Base-by-base conservation (phyloP, 2,329 filamentous ascomycete genomes). In the Sporothrix pseudoabietina region DNA sequence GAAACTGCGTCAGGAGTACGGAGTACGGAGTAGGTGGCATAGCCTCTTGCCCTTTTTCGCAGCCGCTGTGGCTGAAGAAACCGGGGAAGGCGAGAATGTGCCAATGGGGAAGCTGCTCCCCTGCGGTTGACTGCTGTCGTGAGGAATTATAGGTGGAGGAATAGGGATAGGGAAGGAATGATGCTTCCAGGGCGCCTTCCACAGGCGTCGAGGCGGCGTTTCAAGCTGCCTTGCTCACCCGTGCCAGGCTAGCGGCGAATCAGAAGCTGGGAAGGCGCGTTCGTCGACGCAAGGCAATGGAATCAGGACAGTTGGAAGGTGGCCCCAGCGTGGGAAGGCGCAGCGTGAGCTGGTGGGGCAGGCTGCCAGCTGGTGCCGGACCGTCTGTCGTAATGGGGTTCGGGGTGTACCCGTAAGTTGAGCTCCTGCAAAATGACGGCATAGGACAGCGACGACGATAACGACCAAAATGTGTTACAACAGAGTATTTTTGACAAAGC, bases 301-400 rank as follows among this genome's bases (percentile, higher is more conserved):
- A 54, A 69, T 69, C 66, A 70, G 68, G 52, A 70, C 68, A 70
- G 68, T 22, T 69, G 47, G 66, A 26, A 44, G 32, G 44, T 12
- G 26, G 35, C 35, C 35, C 35, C 35, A 35, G 35, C 35, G 35
- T 35, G 35, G 26, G 49, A 54, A 22, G 66, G 44, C 41, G 26
- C 41, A 49, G 47, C 47, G 44, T 69, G 26, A 69, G 52, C 30
- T 30, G 44, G 69, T 54, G 69, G 69, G 69, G 69, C 55, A 4
- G 52, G 30, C 26, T 63, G 69, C 69, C 69, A 71, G 69, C 69
- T 71, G 69, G 55, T 44, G 30, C 26, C 69, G 69, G 69, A 19
- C 69, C 69, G 69, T 71, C 55, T 30, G 44, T 30, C 30, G 16
- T 19, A 35, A 10, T 14, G 35, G 8, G 35, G 35, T n/a, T 19